A percentile compares a stretch with the other conserved stretches of the same genome.
phyloP scores from a whole-genome alignment of 2,329 filamentous ascomycete species.

The Lachnellula suecica region DNA sequence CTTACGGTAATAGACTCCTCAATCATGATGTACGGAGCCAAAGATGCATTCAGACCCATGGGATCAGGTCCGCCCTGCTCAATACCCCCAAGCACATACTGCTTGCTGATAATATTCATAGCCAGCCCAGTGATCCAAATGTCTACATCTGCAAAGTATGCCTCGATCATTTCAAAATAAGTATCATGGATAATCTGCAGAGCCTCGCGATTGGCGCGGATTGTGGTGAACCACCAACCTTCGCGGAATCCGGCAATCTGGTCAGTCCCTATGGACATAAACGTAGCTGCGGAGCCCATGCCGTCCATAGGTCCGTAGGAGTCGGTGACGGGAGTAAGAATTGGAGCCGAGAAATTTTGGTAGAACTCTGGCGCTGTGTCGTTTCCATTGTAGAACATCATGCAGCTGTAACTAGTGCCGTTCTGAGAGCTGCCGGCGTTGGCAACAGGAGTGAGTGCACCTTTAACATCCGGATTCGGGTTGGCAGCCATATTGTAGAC shows the following conservation, averaged over 20 bases:
- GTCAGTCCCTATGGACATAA: too few species aligned
- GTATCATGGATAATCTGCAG: constrained; percentile 20
- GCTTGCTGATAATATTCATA: too few species aligned
- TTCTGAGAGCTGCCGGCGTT: constrained; percentile 1
- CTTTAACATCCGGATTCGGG: constrained; percentile 12
- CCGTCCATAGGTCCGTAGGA: neutral
- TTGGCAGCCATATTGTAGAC: constrained; percentile 14
- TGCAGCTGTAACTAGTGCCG: constrained; percentile 11
- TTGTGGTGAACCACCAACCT: constrained; percentile 16
- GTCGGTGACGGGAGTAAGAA: constrained; percentile 12
- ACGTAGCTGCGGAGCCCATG: too few species aligned
- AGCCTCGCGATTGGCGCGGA: constrained; percentile 9
- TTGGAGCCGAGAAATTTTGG: constrained; percentile 4
- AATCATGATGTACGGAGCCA: constrained; percentile 13
- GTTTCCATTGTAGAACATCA: constrained; percentile 18
- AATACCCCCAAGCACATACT: too few species aligned
- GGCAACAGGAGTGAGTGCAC: constrained; percentile 14
- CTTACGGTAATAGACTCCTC: constrained; percentile 16
- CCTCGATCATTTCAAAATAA: too few species aligned
- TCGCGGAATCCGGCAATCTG: constrained; percentile 12
- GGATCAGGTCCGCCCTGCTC: too few species aligned
- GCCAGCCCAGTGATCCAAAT: too few species aligned
- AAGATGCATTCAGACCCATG: too few species aligned
- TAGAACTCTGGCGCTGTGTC: too few species aligned
- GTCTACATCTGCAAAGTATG: too few species aligned